Base-by-base conservation (phyloP, 495 filamentous ascomycete species). In the Evernia prunastri region DNA sequence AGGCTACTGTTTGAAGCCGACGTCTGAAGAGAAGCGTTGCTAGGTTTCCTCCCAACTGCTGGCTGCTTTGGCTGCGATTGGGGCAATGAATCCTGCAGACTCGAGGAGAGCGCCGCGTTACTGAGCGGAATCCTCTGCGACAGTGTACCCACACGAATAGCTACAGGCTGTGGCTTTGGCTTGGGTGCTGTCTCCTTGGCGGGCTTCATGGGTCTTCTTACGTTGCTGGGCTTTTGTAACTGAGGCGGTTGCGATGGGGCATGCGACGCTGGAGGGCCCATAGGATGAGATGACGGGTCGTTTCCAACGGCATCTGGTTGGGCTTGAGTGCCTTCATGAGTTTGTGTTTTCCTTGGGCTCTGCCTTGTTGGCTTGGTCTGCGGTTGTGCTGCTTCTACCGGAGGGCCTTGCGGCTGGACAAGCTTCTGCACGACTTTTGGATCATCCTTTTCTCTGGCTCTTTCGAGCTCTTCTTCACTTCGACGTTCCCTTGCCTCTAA, bases 91-190 rank as follows among this genome's bases (percentile, higher is more conserved):
- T 91, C 87, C 37, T 85, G 81, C 11, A 83, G 74, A 33, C 73
- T 82, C n/a, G 85, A 81, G 29, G 83, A 76, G 10, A 87, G 72
- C 6, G 82, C 75, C 49, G 77, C 76, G 23, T 84, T 87, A 8
- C 84, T 80, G 35, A 89, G 75, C 36, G 87, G 84, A 45, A 86
- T 86, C 36, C 85, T 85, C 45, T 90, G 88, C 29, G 86, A 87
- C 15, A 84, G 78, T 45, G 86, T 87, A 47, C 89, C 87, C 35
- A 96, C 86, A 37, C 87, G 84, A 66, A 96, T 93, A 2, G 89
- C 82, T 4, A 91, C 89, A 3, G 89, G 89, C 23, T 86, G 87
- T 17, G 89, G 89, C 70, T 87, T 89, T 2, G 83, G 72, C 70
- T 90, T 91, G 33, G 80, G 76, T 8, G 80, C 58, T 3, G 80